Conservation (phyloP, 2,329 filamentous ascomycete genomes). For the Onygenales sp. region DNA sequence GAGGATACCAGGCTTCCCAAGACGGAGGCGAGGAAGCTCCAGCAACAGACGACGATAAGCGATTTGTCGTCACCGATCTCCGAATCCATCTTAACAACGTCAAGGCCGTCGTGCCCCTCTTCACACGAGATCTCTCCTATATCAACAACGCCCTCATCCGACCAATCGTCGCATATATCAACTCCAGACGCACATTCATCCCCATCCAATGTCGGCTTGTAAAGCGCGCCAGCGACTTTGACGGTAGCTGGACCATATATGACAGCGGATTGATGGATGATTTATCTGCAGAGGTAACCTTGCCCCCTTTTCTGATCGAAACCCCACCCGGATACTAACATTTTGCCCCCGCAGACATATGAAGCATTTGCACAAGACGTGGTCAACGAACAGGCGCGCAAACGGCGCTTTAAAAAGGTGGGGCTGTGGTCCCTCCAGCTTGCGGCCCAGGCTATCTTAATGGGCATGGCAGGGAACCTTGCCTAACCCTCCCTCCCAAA, state of each 20-base stretch:
- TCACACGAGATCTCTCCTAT: slow-evolving; percentile 85
- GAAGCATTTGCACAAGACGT: slow-evolving; percentile 89
- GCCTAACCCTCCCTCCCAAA: neutral
- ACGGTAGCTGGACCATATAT: slow-evolving; percentile 89
- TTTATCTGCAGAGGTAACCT: slow-evolving; percentile 64
- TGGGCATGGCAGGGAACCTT: slow-evolving; percentile 74
- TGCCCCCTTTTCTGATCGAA: neutral
- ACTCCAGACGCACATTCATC: slow-evolving; percentile 88
- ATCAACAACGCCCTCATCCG: slow-evolving; percentile 92
- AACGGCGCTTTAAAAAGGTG: slow-evolving; percentile 84
- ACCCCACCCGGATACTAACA: neutral
- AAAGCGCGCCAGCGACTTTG: slow-evolving; percentile 79
- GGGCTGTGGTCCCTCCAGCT: slow-evolving; percentile 93
- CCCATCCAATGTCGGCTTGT: slow-evolving; percentile 91
- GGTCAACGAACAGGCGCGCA: slow-evolving; percentile 75
- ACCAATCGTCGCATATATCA: slow-evolving; percentile 97
- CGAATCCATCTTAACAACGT: slow-evolving; percentile 94
- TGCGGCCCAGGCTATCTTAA: slow-evolving; percentile 84
- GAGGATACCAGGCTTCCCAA: slow-evolving; percentile 6
- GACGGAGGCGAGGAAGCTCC: slow-evolving; percentile 2
- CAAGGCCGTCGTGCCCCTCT: slow-evolving; percentile 82
- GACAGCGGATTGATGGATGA: slow-evolving; percentile 94
- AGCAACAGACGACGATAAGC: slow-evolving; percentile 48
- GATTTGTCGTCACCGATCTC: slow-evolving; percentile 87
- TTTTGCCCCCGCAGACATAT: slow-evolving; percentile 52